phyloP scores from a whole-genome alignment of 2,329 filamentous ascomycete genomes.

The Reticulascus tulasneorum region DNA sequence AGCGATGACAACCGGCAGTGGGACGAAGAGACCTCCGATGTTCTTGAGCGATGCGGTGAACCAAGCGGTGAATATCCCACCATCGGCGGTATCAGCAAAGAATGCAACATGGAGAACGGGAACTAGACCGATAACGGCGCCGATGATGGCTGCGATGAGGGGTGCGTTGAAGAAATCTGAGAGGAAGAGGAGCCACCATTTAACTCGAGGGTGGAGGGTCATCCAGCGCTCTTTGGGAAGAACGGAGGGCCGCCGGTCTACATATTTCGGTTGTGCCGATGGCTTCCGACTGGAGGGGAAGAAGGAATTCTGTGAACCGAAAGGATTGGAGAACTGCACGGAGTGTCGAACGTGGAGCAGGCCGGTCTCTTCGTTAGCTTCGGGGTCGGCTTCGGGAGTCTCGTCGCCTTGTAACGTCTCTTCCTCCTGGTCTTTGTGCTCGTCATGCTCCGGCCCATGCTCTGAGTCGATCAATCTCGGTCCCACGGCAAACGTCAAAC shows the following conservation, averaged over 20 bases:
- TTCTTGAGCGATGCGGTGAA: slow-evolving; percentile 58
- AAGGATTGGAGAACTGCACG: slow-evolving; percentile 5
- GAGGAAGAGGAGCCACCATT: slow-evolving; percentile 31
- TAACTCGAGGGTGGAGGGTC: slow-evolving; percentile 3
- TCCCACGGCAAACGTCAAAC: slow-evolving; percentile 60
- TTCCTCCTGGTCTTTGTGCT: background rate
- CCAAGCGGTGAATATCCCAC: slow-evolving; percentile 65
- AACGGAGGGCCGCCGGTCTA: too few species aligned
- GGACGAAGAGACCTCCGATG: slow-evolving; percentile 60
- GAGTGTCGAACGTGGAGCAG: slow-evolving; percentile 5
- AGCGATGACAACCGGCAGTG: slow-evolving; percentile 61
- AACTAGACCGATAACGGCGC: slow-evolving; percentile 55
- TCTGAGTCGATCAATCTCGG: slow-evolving; percentile 28
- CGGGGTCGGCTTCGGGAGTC: background rate
- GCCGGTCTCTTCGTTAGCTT: slow-evolving; percentile 10
- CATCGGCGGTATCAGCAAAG: slow-evolving; percentile 52
- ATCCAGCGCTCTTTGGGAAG: slow-evolving; percentile 9
- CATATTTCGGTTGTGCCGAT: too few species aligned
- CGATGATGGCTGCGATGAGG: slow-evolving; percentile 55
- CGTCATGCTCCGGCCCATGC: slow-evolving; percentile 10
- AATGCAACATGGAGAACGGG: slow-evolving; percentile 58
- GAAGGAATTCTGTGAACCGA: too few species aligned
- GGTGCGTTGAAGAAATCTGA: slow-evolving; percentile 57
- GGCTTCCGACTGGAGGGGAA: slow-evolving; percentile 4
- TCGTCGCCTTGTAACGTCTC: background rate